Evolutionary conservation across 208 protist species (phyloP).

Genomic region (Acanthamoeba castellanii): DNA sequence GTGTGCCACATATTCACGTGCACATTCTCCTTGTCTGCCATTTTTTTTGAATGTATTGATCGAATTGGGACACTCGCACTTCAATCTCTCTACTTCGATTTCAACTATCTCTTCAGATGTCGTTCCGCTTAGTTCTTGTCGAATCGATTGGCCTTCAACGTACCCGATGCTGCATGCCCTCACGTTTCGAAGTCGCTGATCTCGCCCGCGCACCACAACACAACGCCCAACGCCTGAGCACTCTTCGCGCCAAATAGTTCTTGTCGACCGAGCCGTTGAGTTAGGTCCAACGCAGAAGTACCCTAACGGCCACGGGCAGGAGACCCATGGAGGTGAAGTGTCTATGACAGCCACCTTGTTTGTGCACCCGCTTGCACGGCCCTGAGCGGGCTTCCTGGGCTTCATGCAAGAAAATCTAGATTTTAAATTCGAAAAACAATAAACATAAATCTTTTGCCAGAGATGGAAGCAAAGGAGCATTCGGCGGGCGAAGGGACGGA

Average conservation of each 20-base stretch:
- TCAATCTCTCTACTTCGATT: not conserved
- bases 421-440: not conserved
- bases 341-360: too few species aligned
- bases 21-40: constrained; percentile 46
- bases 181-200: not conserved
- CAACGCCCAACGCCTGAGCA: not conserved
- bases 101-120: not conserved
- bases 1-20: not conserved
- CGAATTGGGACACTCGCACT: not conserved
- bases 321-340: too few species aligned
- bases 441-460: not conserved
- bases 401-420: too few species aligned
- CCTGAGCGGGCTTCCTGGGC: too few species aligned
- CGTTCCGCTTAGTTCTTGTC: not conserved
- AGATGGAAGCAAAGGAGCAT: not conserved
- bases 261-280: not conserved
- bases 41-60: constrained; percentile 1
- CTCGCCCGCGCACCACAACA: not conserved
- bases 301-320: too few species aligned
- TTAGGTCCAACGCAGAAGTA: too few species aligned
- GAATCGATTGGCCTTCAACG: not conserved
- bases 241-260: not conserved
- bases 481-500: not conserved
- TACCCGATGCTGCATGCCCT: not conserved
- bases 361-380: too few species aligned